Evolutionary conservation across 108 stramenopile species (phyloP), one percentile per base, ranked within the genome.

Genomic region (Nitzschia sp.): DNA sequence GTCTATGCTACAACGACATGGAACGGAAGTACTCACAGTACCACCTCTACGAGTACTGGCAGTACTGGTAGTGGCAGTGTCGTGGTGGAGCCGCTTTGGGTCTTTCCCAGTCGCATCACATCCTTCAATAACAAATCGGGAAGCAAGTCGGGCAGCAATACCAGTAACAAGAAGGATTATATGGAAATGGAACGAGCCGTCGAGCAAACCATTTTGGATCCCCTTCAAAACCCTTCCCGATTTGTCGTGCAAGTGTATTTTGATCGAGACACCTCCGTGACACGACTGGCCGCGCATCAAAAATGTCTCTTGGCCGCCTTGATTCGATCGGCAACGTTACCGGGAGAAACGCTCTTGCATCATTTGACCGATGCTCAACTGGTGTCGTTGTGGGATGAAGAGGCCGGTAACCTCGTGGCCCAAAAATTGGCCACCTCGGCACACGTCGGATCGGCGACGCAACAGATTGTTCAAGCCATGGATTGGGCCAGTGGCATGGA

Each of bases 281-380:
- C 89, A 8, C 80, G 85, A 9, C 66, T 94, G 17, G 84, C 88
- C 0, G 90, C 89, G 4, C 83, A 76, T 61, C 82, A 80, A 45
- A 68, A 86, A 55, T 90, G 87, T 73, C 58, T 91, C 6, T 69
- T 94, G 23, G 89, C 92, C 8, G 86, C 86, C 23, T 63, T 94
- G 68, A 80, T 94, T 48, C 84, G 90, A 13, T 72, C 88, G 35
- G 77, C 86, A 25, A 81, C 84, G 1, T 68, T 94, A 21, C 88
- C 81, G 1, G 62, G 68, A 58, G 84, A 87, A 63, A 79, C 85
- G 27, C 45, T 94, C 13, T 75, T 88, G 5, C 72, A 79, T 0
- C 89, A 94, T 80, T 60, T 94, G 52, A 86, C 80, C 0, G 78
- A 85, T 38, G 79, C 45, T 1, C 53, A 80, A 1, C 45, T 89